Percentiles rank a stretch among this genome's conserved stretches.
Evolutionary conservation across 2,329 filamentous ascomycete species (phyloP).

Genomic region (Penicillium nordicum): DNA sequence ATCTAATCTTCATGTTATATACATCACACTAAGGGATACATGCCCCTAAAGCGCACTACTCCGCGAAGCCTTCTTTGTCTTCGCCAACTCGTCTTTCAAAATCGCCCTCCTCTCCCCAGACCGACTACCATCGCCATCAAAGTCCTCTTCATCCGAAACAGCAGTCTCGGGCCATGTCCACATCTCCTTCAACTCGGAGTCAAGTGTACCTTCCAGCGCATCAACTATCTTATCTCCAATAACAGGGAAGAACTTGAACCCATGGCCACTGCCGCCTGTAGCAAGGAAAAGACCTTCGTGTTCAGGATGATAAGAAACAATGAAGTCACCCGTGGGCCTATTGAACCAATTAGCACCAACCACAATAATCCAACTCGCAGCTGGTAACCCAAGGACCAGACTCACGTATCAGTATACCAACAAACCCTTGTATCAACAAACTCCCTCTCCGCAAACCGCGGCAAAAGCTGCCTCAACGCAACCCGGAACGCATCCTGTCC

Average conservation of each 20-base stretch:
- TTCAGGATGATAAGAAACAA: conserved; percentile 66
- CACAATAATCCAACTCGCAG: neutral
- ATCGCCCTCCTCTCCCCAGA: conserved; percentile 35
- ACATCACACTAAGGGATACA: neutral
- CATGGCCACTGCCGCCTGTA: conserved; percentile 54
- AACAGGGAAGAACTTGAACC: conserved; percentile 53
- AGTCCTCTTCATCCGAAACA: conserved; percentile 18
- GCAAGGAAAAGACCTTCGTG: conserved; percentile 51
- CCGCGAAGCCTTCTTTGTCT: conserved; percentile 24
- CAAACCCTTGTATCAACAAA: conserved; percentile 64
- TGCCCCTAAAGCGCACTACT: conserved; percentile 22
- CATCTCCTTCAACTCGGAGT: conserved; percentile 38
- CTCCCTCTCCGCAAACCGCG: conserved; percentile 57
- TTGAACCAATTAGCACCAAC: neutral
- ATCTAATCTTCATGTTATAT: neutral
- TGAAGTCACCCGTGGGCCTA: conserved; percentile 63
- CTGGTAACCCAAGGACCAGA: neutral
- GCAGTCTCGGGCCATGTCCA: conserved; percentile 42
- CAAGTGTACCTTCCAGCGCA: conserved; percentile 44
- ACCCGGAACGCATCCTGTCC: conserved; percentile 60
- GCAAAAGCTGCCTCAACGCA: conserved; percentile 60
- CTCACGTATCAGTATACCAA: conserved; percentile 71
- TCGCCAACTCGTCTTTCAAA: conserved; percentile 40
- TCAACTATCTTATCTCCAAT: conserved; percentile 52
- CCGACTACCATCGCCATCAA: conserved; percentile 39